These are phyloP conservation scores for Penicillium sp. DNA, from an alignment of 2,329 filamentous ascomycete genomes.

Conservation along the genomic window DNA sequence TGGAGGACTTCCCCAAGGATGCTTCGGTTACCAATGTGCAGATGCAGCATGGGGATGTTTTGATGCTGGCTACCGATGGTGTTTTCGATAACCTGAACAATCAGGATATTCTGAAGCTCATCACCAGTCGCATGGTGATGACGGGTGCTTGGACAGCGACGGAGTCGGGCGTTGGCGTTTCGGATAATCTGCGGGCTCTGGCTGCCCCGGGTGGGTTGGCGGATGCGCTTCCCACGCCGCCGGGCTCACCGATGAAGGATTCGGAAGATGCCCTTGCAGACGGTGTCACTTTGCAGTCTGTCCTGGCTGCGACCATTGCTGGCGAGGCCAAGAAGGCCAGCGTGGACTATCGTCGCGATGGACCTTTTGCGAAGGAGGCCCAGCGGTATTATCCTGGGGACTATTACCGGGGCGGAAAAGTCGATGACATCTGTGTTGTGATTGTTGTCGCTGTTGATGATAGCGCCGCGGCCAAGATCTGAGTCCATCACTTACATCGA, in stretches of 20 bases:
- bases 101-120: conserved; percentile 80
- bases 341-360: conserved; percentile 76
- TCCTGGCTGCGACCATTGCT: conserved; percentile 77
- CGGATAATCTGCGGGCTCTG: conserved; percentile 58
- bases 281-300: conserved; percentile 67
- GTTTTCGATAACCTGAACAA: conserved; percentile 95
- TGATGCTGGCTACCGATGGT: conserved; percentile 93
- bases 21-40: conserved; percentile 75
- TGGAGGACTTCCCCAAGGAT: conserved; percentile 82
- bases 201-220: conserved; percentile 51
- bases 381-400: conserved; percentile 84
- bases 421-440: conserved; percentile 92
- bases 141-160: conserved; percentile 72
- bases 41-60: conserved; percentile 85
- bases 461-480: conserved; percentile 5
- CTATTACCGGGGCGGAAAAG: conserved; percentile 86
- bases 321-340: conserved; percentile 83
- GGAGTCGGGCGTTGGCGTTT: conserved; percentile 63
- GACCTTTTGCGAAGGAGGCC: conserved; percentile 93
- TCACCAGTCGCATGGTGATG: conserved; percentile 73
- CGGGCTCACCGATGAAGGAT: conserved; percentile 9
- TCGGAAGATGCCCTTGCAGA: conserved; percentile 15
- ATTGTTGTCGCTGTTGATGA: conserved; percentile 74
- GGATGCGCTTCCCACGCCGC: conserved; percentile 19
- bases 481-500: neutral